Conservation (phyloP, 495 filamentous ascomycete species). For the Penicillium riverlandense region DNA sequence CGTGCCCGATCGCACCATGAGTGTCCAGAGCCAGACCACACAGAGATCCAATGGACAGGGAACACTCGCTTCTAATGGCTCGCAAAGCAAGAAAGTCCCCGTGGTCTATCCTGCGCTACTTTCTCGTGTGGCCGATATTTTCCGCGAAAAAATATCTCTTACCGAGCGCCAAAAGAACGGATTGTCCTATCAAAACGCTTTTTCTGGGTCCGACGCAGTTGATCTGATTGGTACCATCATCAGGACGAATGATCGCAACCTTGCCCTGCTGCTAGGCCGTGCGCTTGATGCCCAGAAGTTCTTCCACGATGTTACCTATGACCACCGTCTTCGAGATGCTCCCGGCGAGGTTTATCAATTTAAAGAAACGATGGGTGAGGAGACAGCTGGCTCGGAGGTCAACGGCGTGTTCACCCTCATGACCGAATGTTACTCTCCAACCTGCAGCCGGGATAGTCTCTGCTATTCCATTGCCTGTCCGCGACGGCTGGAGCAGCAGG, state of each 20-base stretch:
- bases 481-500: conserved; percentile 88
- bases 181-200: conserved; percentile 92
- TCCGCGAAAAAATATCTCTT: conserved; percentile 74
- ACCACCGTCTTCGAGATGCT: conserved; percentile 89
- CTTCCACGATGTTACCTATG: conserved; percentile 98
- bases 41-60: conserved; percentile 22
- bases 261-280: conserved; percentile 87
- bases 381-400: conserved; percentile 68
- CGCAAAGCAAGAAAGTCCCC: conserved; percentile 53
- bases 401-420: conserved; percentile 96
- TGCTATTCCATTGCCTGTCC: conserved; percentile 99
- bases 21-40: conserved; percentile 33
- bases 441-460: conserved; percentile 86
- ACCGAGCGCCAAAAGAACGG: conserved; percentile 94
- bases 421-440: conserved; percentile 97
- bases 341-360: conserved; percentile 93
- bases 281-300: conserved; percentile 98
- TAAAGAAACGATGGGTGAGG: conserved; percentile 84
- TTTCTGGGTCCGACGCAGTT: conserved; percentile 90
- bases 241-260: conserved; percentile 89
- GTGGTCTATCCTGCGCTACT: conserved; percentile 90
- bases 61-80: conserved; percentile 39
- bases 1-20: conserved; percentile 44
- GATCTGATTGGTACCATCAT: conserved; percentile 93
- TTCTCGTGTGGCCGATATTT: conserved; percentile 82